Percentiles rank a stretch among this genome's conserved stretches.
Evolutionary conservation across 2,329 filamentous ascomycete genomes (phyloP).

Genomic region (Myriosclerotinia curreyana): DNA sequence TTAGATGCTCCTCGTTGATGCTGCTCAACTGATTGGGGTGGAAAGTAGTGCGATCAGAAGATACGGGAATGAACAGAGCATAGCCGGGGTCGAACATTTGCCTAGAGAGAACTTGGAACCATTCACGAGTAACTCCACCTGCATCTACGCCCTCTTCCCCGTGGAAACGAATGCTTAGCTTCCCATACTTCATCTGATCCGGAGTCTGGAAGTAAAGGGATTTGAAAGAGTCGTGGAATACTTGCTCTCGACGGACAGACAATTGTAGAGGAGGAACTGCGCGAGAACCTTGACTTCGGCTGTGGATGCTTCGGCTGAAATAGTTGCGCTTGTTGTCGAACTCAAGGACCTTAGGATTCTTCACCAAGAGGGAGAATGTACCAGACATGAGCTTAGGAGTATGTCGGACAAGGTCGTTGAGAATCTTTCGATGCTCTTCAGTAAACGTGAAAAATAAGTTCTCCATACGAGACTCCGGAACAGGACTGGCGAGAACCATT

Average conservation of each 20-base stretch:
- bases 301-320: slow-evolving; percentile 91
- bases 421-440: slow-evolving; percentile 93
- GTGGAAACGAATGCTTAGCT: slow-evolving; percentile 95
- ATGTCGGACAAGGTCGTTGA: slow-evolving; percentile 95
- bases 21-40: slow-evolving; percentile 93
- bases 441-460: slow-evolving; percentile 96
- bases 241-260: slow-evolving; percentile 85
- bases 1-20: slow-evolving; percentile 91
- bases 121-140: slow-evolving; percentile 94
- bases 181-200: slow-evolving; percentile 98
- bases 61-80: slow-evolving; percentile 92
- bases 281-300: slow-evolving; percentile 65
- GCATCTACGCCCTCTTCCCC: slow-evolving; percentile 97
- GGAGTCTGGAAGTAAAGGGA: slow-evolving; percentile 96
- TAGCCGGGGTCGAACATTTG: slow-evolving; percentile 99
- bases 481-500: slow-evolving; percentile 69
- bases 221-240: slow-evolving; percentile 98
- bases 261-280: slow-evolving; percentile 74
- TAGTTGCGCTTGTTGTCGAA: slow-evolving; percentile 99
- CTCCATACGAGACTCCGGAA: slow-evolving; percentile 78
- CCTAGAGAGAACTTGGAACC: slow-evolving; percentile 95
- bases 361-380: slow-evolving; percentile 91
- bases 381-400: slow-evolving; percentile 99
- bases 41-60: slow-evolving; percentile 96
- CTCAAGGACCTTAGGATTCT: slow-evolving; percentile 97